Evolutionary conservation across 2,329 filamentous ascomycete genomes (phyloP), one percentile per base, ranked within the genome.

Genomic region (Lecanosticta acicola): DNA sequence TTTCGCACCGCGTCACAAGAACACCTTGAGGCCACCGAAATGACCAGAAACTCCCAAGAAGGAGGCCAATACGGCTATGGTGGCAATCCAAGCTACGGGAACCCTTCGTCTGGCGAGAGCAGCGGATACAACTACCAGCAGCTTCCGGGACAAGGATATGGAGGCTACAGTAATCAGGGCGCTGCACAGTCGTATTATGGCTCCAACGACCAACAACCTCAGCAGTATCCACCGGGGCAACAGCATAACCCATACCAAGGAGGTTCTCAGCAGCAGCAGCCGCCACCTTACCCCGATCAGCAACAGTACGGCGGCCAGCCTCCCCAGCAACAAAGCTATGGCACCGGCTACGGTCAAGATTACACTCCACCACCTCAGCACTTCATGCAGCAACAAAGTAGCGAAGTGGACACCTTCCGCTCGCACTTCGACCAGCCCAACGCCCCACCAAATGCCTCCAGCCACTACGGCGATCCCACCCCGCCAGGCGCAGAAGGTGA

Each of bases 401-500:
- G 52, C n/a, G 45, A 55, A 21, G 49, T 55, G 37, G 43, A 49
- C 29, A 48, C 49, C 5, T 52, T 57, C 39, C 43, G 50, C 16
- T 49, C 51, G 4, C 47, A 54, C 9, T 51, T 49, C 18, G 53
- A 55, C 14, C 51, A 56, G 11, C 52, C 50, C 14, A 29, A 55
- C 19, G 45, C 41, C 10, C 45, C 46, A 37, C 29, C 48, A 21
- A 40, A 44, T 16, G 34, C 46, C 11, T 32, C 45, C 21, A 43
- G 44, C 24, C 21, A 46, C 33, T 52, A 51, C 38, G 46, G 43
- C n/a, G 49, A 38, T 11, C 37, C 21, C 3, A 38, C 35, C 20
- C 49, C 38, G 16, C 36, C 49, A 41, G 49, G 48, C 16, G 32
- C 48, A 13, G 73, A 76, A 33, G 71, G 67, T 14, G 77, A 80